These are phyloP conservation scores for Delphinella strobiligena DNA, from an alignment of 2,329 filamentous ascomycete species.

Conservation along the genomic window DNA sequence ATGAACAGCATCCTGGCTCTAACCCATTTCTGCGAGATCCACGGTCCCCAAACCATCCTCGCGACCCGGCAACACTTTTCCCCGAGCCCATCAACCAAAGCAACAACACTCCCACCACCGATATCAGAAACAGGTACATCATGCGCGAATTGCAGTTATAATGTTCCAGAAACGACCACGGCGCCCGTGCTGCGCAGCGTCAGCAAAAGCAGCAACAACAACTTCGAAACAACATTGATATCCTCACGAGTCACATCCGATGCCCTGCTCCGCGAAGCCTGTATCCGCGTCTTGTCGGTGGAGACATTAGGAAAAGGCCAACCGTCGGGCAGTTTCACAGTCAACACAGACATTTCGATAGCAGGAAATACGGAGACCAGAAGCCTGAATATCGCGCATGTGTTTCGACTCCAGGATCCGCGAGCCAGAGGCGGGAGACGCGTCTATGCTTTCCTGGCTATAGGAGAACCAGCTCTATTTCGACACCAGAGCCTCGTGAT, in stretches of 20 bases:
- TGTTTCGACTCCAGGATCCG: conserved; percentile 7
- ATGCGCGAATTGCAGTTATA: conserved; percentile 9
- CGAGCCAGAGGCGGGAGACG: conserved; percentile 6
- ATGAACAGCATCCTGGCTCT: too few species aligned
- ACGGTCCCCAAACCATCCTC: conserved; percentile 7
- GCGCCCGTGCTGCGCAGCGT: conserved; percentile 5
- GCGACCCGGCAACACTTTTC: conserved; percentile 3
- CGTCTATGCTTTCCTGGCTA: conserved; percentile 6
- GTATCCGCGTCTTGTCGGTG: conserved; percentile 4
- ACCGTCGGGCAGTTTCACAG: conserved; percentile 1
- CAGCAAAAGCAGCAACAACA: not conserved
- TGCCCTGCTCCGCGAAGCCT: conserved; percentile 5
- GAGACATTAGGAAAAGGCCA: conserved; percentile 5
- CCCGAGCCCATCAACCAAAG: conserved; percentile 4
- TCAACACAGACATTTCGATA: conserved; percentile 4
- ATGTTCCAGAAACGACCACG: conserved; percentile 7
- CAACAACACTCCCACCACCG: not conserved
- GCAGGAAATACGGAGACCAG: conserved; percentile 2
- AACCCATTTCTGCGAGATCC: conserved; percentile 9
- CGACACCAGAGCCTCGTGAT: conserved; percentile 3
- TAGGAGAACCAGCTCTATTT: conserved; percentile 1
- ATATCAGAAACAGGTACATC: conserved; percentile 5
- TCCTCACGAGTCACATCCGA: conserved; percentile 3
- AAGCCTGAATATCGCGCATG: conserved; percentile 4
- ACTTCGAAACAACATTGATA: not conserved